These are phyloP conservation scores for Phytopythium ostracodes DNA, from an alignment of 352 stramenopile species.

Conservation along the genomic window DNA sequence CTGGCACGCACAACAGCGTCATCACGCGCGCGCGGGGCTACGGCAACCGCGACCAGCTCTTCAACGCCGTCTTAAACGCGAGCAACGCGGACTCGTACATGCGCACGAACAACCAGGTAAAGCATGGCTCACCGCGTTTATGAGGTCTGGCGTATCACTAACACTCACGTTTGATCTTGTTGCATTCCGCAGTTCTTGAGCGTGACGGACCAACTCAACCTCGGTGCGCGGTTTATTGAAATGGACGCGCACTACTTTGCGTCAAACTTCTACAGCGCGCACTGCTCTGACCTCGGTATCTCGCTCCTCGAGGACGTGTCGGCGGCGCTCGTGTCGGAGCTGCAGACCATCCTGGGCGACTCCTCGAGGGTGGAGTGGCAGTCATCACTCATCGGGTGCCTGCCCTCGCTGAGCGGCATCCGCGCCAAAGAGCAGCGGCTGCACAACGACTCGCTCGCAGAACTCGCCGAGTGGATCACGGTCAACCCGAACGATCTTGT, in stretches of 20 bases:
- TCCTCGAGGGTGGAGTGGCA: conserved; percentile 44
- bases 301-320: conserved; percentile 55
- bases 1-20: conserved; percentile 72
- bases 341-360: conserved; percentile 28
- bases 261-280: conserved; percentile 54
- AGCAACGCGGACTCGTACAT: conserved; percentile 52
- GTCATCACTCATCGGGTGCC: conserved; percentile 59
- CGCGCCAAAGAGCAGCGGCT: conserved; percentile 54
- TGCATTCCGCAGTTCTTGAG: conserved; percentile 36
- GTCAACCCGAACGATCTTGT: conserved; percentile 39
- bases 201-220: conserved; percentile 71
- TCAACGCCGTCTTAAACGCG: conserved; percentile 49
- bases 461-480: conserved; percentile 62
- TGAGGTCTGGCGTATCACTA: background rate
- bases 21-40: conserved; percentile 69
- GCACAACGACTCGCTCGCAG: conserved; percentile 45
- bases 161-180: background rate
- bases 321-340: conserved; percentile 25
- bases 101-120: conserved; percentile 63
- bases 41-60: conserved; percentile 72
- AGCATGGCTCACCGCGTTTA: background rate
- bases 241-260: conserved; percentile 81
- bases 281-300: conserved; percentile 63
- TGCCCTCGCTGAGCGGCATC: conserved; percentile 77
- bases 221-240: conserved; percentile 77